Percentiles rank a stretch among this genome's conserved stretches.
These are phyloP conservation scores for Sarocladium kiliense DNA, from an alignment of 2,329 filamentous ascomycete species.

Conservation along the genomic window DNA sequence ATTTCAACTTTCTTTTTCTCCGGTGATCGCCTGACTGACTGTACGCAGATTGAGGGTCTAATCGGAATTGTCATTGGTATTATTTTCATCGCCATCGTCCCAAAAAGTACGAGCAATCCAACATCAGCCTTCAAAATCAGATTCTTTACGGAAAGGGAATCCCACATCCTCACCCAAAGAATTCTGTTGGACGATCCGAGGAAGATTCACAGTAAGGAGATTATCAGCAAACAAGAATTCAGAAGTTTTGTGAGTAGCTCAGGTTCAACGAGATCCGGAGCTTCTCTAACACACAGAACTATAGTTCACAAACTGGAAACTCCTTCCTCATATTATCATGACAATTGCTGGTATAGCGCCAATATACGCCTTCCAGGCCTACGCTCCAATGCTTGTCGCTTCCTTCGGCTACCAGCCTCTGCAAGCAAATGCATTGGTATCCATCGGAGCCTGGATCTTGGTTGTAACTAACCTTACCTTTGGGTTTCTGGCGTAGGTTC, in stretches of 20 bases:
- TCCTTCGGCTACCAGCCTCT: too few species aligned
- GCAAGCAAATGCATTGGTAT: too few species aligned
- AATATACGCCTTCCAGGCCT: too few species aligned
- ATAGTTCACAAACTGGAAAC: too few species aligned
- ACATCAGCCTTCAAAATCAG: background rate
- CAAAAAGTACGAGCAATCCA: background rate
- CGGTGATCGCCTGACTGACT: background rate
- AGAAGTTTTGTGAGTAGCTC: background rate
- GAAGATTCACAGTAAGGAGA: background rate
- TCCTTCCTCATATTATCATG: too few species aligned
- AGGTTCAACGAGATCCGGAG: background rate
- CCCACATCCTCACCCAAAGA: background rate
- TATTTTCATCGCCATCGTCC: background rate
- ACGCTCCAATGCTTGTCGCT: too few species aligned
- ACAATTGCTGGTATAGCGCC: too few species aligned
- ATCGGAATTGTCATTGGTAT: background rate
- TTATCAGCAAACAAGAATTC: background rate
- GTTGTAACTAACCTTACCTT: too few species aligned
- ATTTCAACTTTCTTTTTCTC: background rate
- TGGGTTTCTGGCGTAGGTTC: too few species aligned
- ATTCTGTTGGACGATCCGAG: background rate
- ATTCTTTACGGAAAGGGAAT: background rate
- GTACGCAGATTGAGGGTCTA: background rate
- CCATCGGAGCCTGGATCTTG: too few species aligned
- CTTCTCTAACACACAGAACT: background rate